phyloP scores from a whole-genome alignment of 2,329 filamentous ascomycete species.

The Polychaeton citri region DNA sequence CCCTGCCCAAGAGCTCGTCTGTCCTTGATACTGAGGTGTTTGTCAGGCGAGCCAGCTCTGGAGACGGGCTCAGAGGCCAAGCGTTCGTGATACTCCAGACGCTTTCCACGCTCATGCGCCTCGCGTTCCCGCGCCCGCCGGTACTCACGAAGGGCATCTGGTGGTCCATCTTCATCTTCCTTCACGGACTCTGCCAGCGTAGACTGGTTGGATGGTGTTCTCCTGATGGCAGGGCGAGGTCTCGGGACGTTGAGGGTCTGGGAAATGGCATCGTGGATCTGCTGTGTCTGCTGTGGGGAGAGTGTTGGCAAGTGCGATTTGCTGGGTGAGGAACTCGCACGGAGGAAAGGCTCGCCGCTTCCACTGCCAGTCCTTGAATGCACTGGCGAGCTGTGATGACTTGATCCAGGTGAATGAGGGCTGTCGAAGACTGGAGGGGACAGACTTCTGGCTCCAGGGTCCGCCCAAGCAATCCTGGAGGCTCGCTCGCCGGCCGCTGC shows the following conservation, averaged over 20 bases:
- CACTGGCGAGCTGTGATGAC: not conserved
- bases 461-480: not conserved
- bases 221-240: slow-evolving; percentile 18
- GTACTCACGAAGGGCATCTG: not conserved
- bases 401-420: not conserved
- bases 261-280: slow-evolving; percentile 16
- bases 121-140: slow-evolving; percentile 14
- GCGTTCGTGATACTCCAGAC: slow-evolving; percentile 17
- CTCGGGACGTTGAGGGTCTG: slow-evolving; percentile 9
- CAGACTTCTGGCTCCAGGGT: not conserved
- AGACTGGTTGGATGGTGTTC: slow-evolving; percentile 5
- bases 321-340: slow-evolving; percentile 2
- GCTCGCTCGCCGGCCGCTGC: not conserved
- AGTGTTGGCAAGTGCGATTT: slow-evolving; percentile 18
- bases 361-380: not conserved
- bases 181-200: slow-evolving; percentile 11
- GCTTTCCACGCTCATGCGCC: slow-evolving; percentile 23
- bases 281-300: slow-evolving; percentile 17
- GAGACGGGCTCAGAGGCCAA: slow-evolving; percentile 17
- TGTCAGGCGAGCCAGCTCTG: slow-evolving; percentile 15
- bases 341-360: slow-evolving; percentile 4
- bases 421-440: not conserved
- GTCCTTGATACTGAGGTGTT: slow-evolving; percentile 2
- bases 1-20: not conserved
- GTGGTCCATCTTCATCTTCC: slow-evolving; percentile 4